A percentile compares a stretch with the other conserved stretches of the same genome.
These are phyloP conservation scores for Boletus speciosus DNA, from an alignment of 768 basidiomycete species.

Conservation along the genomic window DNA sequence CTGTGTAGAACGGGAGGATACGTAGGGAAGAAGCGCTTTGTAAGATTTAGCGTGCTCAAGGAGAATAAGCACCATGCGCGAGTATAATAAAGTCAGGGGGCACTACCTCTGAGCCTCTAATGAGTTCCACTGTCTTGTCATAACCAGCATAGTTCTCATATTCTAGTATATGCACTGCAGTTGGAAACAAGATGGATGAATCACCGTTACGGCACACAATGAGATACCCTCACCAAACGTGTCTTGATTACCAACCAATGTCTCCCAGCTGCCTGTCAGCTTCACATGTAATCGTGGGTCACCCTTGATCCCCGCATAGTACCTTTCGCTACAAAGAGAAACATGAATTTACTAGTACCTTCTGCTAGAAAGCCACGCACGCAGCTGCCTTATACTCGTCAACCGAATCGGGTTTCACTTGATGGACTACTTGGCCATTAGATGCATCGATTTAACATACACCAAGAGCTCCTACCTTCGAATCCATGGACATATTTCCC, in stretches of 20 bases:
- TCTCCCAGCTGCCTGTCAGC: slow-evolving; percentile 93
- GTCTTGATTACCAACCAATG: slow-evolving; percentile 85
- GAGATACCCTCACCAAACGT: slow-evolving; percentile 59
- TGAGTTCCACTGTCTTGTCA: slow-evolving; percentile 67
- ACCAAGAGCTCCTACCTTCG: slow-evolving; percentile 50
- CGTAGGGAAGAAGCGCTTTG: slow-evolving; percentile 70
- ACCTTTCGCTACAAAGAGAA: slow-evolving; percentile 57
- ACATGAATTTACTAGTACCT: slow-evolving; percentile 3
- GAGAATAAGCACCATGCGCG: not conserved
- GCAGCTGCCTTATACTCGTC: slow-evolving; percentile 88
- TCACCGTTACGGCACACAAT: not conserved
- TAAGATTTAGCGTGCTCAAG: slow-evolving; percentile 63
- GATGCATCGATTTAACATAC: not conserved
- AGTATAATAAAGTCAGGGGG: not conserved
- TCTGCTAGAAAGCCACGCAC: slow-evolving; percentile 42
- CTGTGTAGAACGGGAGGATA: slow-evolving; percentile 71
- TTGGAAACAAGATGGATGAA: not conserved
- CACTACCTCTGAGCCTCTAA: slow-evolving; percentile 64
- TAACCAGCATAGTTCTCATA: slow-evolving; percentile 92
- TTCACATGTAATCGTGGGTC: slow-evolving; percentile 76
- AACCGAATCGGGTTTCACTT: slow-evolving; percentile 74
- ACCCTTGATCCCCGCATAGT: slow-evolving; percentile 77
- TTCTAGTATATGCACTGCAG: slow-evolving; percentile 71
- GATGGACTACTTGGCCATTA: slow-evolving; percentile 57
- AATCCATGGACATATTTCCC: slow-evolving; percentile 94